A percentile compares a stretch with the other conserved stretches of the same genome.
Conservation (phyloP, 2,329 filamentous ascomycete species). For the Monilinia fructigena region DNA sequence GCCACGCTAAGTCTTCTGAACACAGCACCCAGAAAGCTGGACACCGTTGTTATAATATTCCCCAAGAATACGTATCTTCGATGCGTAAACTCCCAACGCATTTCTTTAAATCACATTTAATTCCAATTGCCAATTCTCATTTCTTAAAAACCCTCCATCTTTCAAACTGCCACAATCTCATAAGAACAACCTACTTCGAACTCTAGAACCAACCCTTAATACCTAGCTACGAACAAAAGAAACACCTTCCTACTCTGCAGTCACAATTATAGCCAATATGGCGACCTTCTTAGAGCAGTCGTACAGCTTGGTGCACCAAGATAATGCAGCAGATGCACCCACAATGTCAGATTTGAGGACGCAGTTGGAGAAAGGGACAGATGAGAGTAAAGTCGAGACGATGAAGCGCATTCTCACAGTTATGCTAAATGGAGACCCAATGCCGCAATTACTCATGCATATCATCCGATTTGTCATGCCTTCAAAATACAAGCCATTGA, state of each 20-base stretch:
- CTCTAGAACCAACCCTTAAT: conserved; percentile 27
- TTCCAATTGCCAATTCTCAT: conserved; percentile 23
- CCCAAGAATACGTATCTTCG: conserved; percentile 20
- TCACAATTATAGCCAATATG: conserved; percentile 59
- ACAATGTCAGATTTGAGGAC: conserved; percentile 87
- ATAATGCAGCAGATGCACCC: conserved; percentile 93
- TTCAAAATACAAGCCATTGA: conserved; percentile 91
- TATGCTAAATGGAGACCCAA: conserved; percentile 97
- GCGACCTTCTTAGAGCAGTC: conserved; percentile 90
- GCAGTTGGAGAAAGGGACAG: conserved; percentile 89
- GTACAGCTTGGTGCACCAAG: conserved; percentile 96
- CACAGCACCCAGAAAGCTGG: conserved; percentile 24
- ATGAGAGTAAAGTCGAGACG: conserved; percentile 89
- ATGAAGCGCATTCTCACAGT: conserved; percentile 95
- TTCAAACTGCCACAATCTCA: conserved; percentile 22
- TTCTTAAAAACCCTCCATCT: conserved; percentile 24
- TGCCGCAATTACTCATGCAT: conserved; percentile 96
- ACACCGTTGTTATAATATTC: conserved; percentile 24
- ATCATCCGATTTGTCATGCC: conserved; percentile 99
- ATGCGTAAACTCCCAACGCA: conserved; percentile 33
- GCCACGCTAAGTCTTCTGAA: conserved; percentile 24
- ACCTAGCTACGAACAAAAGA: conserved; percentile 27
- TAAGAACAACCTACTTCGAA: conserved; percentile 25
- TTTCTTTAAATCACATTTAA: conserved; percentile 29
- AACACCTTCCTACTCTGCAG: conserved; percentile 29